A percentile compares a stretch with the other conserved stretches of the same genome.
Evolutionary conservation across 2,329 filamentous ascomycete species (phyloP).

Genomic region (Hymenoscyphus scutula): DNA sequence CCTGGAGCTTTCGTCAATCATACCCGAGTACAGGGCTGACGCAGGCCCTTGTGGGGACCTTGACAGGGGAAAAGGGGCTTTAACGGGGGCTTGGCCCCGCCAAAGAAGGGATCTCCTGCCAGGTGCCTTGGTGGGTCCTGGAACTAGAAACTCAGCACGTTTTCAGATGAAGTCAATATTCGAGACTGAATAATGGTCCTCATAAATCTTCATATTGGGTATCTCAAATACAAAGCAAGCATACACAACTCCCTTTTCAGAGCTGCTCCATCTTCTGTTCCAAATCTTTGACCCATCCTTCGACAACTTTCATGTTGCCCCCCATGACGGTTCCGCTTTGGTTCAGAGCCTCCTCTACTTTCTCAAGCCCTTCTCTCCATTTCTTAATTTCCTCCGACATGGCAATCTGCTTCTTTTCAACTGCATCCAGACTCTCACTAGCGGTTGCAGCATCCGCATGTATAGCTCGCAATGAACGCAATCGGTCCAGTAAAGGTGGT

Average conservation of each 20-base stretch:
- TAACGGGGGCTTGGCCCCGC: neutral
- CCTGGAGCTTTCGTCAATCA: no score
- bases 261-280: slow-evolving; percentile 69
- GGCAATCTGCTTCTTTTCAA: slow-evolving; percentile 78
- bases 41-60: neutral
- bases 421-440: slow-evolving; percentile 69
- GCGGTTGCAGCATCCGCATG: slow-evolving; percentile 86
- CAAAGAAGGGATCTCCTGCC: neutral
- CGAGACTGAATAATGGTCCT: neutral
- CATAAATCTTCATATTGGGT: slow-evolving; percentile 26
- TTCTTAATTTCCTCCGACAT: slow-evolving; percentile 80
- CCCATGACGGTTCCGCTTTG: slow-evolving; percentile 69
- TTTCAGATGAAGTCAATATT: neutral
- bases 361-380: slow-evolving; percentile 79
- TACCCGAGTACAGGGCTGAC: neutral
- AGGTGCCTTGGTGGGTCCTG: neutral
- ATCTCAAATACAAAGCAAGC: slow-evolving; percentile 26
- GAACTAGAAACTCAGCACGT: neutral
- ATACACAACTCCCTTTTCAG: slow-evolving; percentile 13
- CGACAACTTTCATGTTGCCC: slow-evolving; percentile 79
- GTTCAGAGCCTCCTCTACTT: slow-evolving; percentile 72
- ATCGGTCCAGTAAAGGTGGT: slow-evolving; percentile 78
- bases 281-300: slow-evolving; percentile 83
- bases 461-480: slow-evolving; percentile 78
- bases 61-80: neutral